phyloP scores from a whole-genome alignment of 2,329 filamentous ascomycete genomes.

The Magnaporthiopsis poae region DNA sequence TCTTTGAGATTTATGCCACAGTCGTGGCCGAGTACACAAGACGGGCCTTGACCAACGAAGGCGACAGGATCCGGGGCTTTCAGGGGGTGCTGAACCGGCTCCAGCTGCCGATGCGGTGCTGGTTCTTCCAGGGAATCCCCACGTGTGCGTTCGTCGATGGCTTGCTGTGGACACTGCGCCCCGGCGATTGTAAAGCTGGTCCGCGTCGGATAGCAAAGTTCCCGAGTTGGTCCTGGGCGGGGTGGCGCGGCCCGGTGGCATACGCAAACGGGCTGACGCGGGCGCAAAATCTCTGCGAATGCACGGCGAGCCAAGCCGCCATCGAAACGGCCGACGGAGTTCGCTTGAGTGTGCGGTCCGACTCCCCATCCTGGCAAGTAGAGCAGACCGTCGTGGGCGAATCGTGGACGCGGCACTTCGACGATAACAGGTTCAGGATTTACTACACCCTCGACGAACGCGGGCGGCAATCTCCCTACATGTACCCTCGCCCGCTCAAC shows the following conservation, averaged over 20 bases:
- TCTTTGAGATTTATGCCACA: constrained; percentile 9
- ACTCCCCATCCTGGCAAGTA: constrained; percentile 1
- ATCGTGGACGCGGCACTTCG: constrained; percentile 7
- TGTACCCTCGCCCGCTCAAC: not conserved
- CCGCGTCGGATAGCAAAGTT: constrained; percentile 5
- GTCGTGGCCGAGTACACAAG: constrained; percentile 8
- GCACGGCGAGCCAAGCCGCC: constrained; percentile 8
- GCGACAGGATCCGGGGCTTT: constrained; percentile 8
- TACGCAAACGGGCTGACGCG: not conserved
- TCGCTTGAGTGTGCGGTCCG: not conserved
- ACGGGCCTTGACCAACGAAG: constrained; percentile 5
- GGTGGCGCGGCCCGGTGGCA: constrained; percentile 7
- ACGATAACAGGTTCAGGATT: constrained; percentile 3
- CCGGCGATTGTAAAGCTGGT: not conserved
- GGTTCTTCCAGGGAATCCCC: constrained; percentile 6
- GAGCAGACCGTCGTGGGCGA: not conserved
- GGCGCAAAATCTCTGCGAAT: constrained; percentile 8
- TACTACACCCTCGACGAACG: constrained; percentile 5
- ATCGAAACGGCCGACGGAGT: constrained; percentile 2
- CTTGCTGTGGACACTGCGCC: constrained; percentile 6
- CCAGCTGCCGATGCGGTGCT: constrained; percentile 2
- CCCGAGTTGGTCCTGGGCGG: constrained; percentile 11
- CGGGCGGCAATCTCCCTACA: not conserved
- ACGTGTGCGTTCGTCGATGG: constrained; percentile 7
- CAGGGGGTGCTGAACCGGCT: constrained; percentile 8